Conservation (phyloP, 495 filamentous ascomycete genomes). For the Penicillium cosmopolitanum region DNA sequence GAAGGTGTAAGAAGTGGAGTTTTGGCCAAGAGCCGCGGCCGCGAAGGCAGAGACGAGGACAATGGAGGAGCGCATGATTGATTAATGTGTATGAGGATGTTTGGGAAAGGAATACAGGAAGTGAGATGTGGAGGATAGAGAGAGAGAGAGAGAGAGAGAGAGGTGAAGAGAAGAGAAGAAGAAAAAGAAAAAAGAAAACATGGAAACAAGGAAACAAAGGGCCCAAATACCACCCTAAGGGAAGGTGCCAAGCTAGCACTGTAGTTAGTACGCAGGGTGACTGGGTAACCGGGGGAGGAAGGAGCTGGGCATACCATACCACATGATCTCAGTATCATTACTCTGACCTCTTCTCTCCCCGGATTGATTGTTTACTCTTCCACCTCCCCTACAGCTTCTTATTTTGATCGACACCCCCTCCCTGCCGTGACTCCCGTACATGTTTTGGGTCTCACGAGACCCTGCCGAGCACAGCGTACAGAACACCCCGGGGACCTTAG, state of each 20-base stretch:
- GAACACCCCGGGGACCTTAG: too few species aligned
- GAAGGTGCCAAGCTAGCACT: not conserved
- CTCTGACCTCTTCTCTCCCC: too few species aligned
- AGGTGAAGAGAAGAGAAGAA: constrained; percentile 12
- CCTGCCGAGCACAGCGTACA: too few species aligned
- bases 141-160: constrained; percentile 2
- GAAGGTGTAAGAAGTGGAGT: constrained; percentile 38
- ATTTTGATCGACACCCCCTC: not conserved
- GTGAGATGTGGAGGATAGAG: constrained; percentile 22
- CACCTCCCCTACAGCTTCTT: not conserved
- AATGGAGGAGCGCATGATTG: constrained; percentile 38
- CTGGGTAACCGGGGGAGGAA: not conserved
- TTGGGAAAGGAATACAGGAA: constrained; percentile 22
- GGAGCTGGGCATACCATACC: not conserved
- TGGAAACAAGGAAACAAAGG: not conserved
- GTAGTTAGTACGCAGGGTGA: constrained; percentile 7
- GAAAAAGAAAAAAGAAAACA: constrained; percentile 5
- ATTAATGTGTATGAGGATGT: constrained; percentile 11
- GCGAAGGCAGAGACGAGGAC: constrained; percentile 41
- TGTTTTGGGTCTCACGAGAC: too few species aligned
- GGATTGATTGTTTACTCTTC: not conserved
- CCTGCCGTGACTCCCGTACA: too few species aligned
- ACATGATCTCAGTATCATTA: not conserved
- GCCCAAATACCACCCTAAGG: constrained; percentile 3
- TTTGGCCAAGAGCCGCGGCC: constrained; percentile 30